Base-by-base conservation (phyloP, 106 monocot species). In the Chionographis japonica region DNA sequence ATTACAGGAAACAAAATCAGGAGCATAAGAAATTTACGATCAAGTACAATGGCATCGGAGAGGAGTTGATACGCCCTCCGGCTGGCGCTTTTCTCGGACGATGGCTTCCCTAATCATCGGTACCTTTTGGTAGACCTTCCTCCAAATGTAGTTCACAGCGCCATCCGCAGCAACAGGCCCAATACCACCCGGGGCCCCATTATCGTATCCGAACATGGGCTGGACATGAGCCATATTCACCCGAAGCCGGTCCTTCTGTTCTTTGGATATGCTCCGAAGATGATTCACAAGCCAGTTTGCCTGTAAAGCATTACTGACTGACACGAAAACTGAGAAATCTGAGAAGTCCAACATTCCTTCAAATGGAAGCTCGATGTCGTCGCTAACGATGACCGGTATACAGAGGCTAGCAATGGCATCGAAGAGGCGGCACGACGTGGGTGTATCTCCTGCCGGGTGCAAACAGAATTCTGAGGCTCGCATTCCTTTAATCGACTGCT, bases 401-500 rank as follows among this genome's bases (percentile, higher is more conserved):
- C 98, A 99, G 16, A 99, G 87, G 58, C 98, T 99, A 14, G 65
- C 13, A 65, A 99, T 51, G 6, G 98, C 92, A 71, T 99, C 98
- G 55, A 99, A 99, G 37, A 93, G 83, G 50, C 98, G 87, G 37
- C 98, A 99, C 27, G 98, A 99, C 12, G 87, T 99, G 12, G 98
- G 98, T 9, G 98, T 98, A 65, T 98, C 98, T 37, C 98, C 98
- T 4, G 98, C 98, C 3, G 98, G 98, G 54, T 93, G 92, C 52
- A 98, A 69, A 68, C 98, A 98, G 65, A 98, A 98, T 52, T 98
- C 92, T 12, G 98, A 87, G 64, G 72, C 64, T 39, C 85, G 75
- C 92, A 98, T 98, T n/a, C 98, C 98, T 77, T 70, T 85, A 18
- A 98, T 85, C 1, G 98, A 98, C 71, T 93, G 98, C 52, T 89